These are phyloP conservation scores for Vigna unguiculata DNA, from an alignment of 306 rosid species.

Conservation along the genomic window DNA sequence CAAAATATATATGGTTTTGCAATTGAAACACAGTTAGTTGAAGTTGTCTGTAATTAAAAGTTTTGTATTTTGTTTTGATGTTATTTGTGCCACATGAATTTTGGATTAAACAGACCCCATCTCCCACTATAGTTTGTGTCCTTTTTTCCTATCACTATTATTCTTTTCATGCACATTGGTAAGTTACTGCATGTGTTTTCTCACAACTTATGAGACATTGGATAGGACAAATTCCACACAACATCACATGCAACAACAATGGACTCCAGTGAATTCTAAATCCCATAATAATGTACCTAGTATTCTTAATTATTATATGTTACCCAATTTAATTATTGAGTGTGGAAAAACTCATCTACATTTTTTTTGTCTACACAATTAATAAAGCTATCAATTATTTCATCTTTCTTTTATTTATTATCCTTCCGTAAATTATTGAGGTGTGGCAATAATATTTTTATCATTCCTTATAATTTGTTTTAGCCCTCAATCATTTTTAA, in stretches of 20 bases:
- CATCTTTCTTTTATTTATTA: not conserved
- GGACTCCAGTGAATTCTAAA: not conserved
- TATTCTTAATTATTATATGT: no score
- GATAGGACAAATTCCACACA: slow-evolving; percentile 26
- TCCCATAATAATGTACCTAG: not conserved
- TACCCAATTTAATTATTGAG: not conserved
- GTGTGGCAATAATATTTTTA: no score
- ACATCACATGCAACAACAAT: not conserved
- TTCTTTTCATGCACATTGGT: slow-evolving; percentile 8
- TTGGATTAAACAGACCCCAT: not conserved
- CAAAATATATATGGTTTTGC: not conserved
- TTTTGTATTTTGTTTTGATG: not conserved
- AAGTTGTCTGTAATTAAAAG: slow-evolving; percentile 7
- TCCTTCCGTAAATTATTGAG: not conserved
- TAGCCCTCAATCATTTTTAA: no score
- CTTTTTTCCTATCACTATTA: not conserved
- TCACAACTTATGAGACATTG: not conserved
- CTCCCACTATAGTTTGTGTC: slow-evolving; percentile 36
- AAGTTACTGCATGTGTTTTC: not conserved
- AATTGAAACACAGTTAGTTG: not conserved
- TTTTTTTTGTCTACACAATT: slow-evolving; percentile 9
- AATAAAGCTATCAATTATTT: slow-evolving; percentile 1
- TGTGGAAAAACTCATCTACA: not conserved
- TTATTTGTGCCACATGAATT: slow-evolving; percentile 19
- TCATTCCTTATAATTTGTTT: not conserved